These are phyloP conservation scores for Penicillium griseofulvum DNA, from an alignment of 2,329 filamentous ascomycete genomes.

Conservation along the genomic window DNA sequence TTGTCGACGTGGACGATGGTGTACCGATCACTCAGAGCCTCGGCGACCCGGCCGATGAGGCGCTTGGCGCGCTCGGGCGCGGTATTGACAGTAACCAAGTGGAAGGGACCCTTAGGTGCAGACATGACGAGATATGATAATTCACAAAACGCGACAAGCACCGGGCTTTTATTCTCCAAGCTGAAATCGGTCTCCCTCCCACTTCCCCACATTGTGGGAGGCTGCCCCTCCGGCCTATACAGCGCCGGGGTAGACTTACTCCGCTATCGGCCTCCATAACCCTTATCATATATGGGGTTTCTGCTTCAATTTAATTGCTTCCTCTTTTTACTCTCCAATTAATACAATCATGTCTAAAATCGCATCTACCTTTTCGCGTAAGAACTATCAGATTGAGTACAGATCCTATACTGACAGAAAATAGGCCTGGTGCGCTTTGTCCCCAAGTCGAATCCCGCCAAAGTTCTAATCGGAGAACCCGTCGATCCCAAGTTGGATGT, in stretches of 20 bases:
- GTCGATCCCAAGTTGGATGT: slow-evolving; percentile 55
- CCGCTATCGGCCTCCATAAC: slow-evolving; percentile 11
- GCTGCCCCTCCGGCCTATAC: slow-evolving; percentile 17
- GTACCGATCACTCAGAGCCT: slow-evolving; percentile 62
- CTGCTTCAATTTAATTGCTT: not conserved
- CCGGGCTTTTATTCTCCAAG: slow-evolving; percentile 14
- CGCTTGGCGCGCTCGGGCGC: slow-evolving; percentile 63
- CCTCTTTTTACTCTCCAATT: not conserved
- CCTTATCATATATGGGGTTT: not conserved
- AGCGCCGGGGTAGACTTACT: slow-evolving; percentile 27
- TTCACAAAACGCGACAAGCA: slow-evolving; percentile 2
- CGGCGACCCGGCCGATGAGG: slow-evolving; percentile 60
- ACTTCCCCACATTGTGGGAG: slow-evolving; percentile 23
- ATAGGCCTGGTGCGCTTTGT: slow-evolving; percentile 61
- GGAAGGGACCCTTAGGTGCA: slow-evolving; percentile 56
- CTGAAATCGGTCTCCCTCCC: slow-evolving; percentile 9
- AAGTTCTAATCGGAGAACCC: slow-evolving; percentile 58
- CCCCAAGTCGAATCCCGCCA: slow-evolving; percentile 51
- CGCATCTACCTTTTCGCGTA: slow-evolving; percentile 40
- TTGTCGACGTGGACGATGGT: slow-evolving; percentile 63
- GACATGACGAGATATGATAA: slow-evolving; percentile 20
- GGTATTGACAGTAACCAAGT: slow-evolving; percentile 66
- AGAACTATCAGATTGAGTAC: not conserved
- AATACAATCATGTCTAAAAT: slow-evolving; percentile 33
- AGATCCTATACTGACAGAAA: slow-evolving; percentile 3